Evolutionary conservation across 129 eudicot species (phyloP), one percentile per base, ranked within the genome.

Genomic region (Flaveria trinervia): DNA sequence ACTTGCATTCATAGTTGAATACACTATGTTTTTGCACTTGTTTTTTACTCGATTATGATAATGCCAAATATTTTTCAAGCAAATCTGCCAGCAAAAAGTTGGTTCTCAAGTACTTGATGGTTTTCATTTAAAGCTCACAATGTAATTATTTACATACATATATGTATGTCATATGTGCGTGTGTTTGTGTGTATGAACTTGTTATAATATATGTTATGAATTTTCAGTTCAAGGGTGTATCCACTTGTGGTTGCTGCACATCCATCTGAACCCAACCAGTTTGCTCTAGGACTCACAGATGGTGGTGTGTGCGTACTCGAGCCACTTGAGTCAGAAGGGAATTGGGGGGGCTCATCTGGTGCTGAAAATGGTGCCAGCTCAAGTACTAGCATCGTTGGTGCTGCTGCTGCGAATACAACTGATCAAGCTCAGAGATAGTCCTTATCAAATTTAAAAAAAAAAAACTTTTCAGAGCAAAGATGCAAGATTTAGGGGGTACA

Each of bases 171-270:
- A 30, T 30, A 30, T 30, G 36, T 30, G 36, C 0, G 36, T 3
- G 36, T 30, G 36, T 30, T 5, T 3, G 36, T 30, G 36, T 30
- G 36, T 30, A 5, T 30, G 36, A 30, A 30, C 36, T 22, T 65
- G 56, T 33, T 17, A 44, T 66, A 17, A 67, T 28, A 64, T 51
- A 67, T 76, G 56, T 66, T 71, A 45, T 65, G 50, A 36, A 71
- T 62, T 64, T 44, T 81, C 87, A 86, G 91, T 76, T 36, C 81
- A 59, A 89, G 90, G 84, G 89, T 87, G 30, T 82, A 83, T 75
- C 97, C 97, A 16, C 85, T 87, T 43, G 94, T 89, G 54, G 81
- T 92, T 28, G 97, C 97, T 22, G 90, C 97, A 65, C 97, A 92
- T 75, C 97, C 97, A 48, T 83, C 88, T 1, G 92, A 92, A 69